phyloP scores from a whole-genome alignment of 1,139 yeast genomes.

The Kodamaea suecica region DNA sequence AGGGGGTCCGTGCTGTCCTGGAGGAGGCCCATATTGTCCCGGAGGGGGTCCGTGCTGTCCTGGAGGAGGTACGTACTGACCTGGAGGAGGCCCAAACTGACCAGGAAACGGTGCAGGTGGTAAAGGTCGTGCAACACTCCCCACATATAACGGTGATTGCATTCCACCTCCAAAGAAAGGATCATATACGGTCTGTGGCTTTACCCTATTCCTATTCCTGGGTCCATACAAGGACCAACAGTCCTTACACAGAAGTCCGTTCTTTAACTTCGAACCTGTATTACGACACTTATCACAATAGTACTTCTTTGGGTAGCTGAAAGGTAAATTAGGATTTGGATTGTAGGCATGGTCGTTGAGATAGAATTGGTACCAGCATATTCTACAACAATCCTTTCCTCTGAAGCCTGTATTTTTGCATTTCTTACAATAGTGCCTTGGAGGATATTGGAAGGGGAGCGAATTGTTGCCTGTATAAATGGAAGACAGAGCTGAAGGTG shows the following conservation, averaged over 20 bases:
- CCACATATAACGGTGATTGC: slow-evolving; percentile 12
- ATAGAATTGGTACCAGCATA: slow-evolving; percentile 38
- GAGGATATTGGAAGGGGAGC: slow-evolving; percentile 56
- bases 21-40: slow-evolving; percentile 9
- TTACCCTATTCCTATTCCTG: slow-evolving; percentile 20
- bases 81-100: slow-evolving; percentile 1
- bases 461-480: slow-evolving; percentile 18
- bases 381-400: slow-evolving; percentile 28
- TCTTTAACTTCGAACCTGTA: slow-evolving; percentile 65
- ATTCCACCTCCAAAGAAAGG: slow-evolving; percentile 18
- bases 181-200: slow-evolving; percentile 9
- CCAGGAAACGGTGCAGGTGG: slow-evolving; percentile 2
- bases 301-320: slow-evolving; percentile 57
- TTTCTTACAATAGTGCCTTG: slow-evolving; percentile 35
- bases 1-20: too few relatives aligned
- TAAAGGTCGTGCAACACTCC: slow-evolving; percentile 1
- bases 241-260: slow-evolving; percentile 63
- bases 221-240: slow-evolving; percentile 72
- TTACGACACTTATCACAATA: slow-evolving; percentile 70
- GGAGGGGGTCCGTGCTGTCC: too few relatives aligned
- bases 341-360: slow-evolving; percentile 32
- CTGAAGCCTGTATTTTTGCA: slow-evolving; percentile 44
- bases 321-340: slow-evolving; percentile 39
- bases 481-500: slow-evolving; percentile 2
- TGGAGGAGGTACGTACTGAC: slow-evolving; percentile 8